These are phyloP conservation scores for Tinospora cordifolia DNA, from an alignment of 164 flowering plant species.

Conservation along the genomic window DNA sequence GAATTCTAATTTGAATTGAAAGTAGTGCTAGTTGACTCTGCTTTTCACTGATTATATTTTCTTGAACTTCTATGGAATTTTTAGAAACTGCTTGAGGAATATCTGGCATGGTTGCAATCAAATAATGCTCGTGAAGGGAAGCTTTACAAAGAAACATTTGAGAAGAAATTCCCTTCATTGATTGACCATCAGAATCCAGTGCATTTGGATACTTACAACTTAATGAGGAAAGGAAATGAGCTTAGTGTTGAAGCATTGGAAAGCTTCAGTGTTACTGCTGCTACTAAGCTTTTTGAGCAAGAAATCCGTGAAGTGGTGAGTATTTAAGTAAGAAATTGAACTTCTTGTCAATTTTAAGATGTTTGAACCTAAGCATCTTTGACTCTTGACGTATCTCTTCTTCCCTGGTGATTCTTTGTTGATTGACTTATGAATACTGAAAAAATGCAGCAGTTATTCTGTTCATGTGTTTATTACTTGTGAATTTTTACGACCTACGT, in stretches of 20 bases:
- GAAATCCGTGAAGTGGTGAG: slow-evolving; percentile 91
- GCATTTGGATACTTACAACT: slow-evolving; percentile 31
- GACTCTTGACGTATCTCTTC: not conserved
- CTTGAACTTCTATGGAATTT: slow-evolving; percentile 17
- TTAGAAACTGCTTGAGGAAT: slow-evolving; percentile 66
- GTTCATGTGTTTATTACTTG: not conserved
- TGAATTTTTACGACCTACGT: no score
- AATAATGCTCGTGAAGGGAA: slow-evolving; percentile 52
- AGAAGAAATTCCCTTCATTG: slow-evolving; percentile 63
- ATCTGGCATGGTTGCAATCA: slow-evolving; percentile 59
- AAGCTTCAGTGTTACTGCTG: slow-evolving; percentile 62
- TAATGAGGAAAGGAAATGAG: slow-evolving; percentile 37
- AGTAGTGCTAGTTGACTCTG: not conserved
- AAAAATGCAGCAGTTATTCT: not conserved
- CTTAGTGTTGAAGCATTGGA: slow-evolving; percentile 42
- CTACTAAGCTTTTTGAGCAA: slow-evolving; percentile 73
- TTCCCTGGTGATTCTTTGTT: not conserved
- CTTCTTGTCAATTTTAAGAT: slow-evolving; percentile 1
- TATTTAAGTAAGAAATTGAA: slow-evolving; percentile 5
- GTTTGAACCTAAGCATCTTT: not conserved
- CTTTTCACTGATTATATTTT: slow-evolving; percentile 4
- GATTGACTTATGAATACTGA: not conserved
- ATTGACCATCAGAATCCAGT: slow-evolving; percentile 22
- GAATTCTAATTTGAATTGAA: not conserved
- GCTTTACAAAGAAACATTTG: slow-evolving; percentile 51